Base-by-base conservation (phyloP, 257 asterid species). In the Mitragyna speciosa region DNA sequence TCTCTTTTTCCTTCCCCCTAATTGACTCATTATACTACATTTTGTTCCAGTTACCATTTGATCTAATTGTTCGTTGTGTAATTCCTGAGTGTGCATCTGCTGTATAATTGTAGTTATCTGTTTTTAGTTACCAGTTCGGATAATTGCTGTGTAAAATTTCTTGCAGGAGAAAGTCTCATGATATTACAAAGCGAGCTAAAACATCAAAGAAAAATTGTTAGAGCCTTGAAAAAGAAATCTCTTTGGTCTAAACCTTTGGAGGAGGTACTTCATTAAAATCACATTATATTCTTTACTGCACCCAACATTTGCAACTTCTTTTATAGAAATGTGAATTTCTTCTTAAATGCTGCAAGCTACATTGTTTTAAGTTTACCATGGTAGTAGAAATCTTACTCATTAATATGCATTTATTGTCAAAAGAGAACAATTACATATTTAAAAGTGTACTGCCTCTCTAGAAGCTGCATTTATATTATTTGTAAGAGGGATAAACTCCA, bases 241-340 rank as follows among this genome's bases (percentile, higher is more conserved):
- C 97, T 96, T 81, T 96, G 99, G 99, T 87, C 98, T 49, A 96
- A 94, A 87, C 88, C 89, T 80, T 86, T 91, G 93, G 99, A 91
- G 84, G 98, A 96, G 99, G 99, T 96, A 90, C 76, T 65, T 79
- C 28, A 78, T 66, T 78, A 73, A 76, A 66, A 76, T 72, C 41
- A 30, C 78, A 72, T 76, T 9, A 2, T 77, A 70, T 58, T 64
- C 63, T 64, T 67, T 72, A 63, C 5, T 24, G 20, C 12, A 47
- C 10, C 48, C 51, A 1, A 17, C 26, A 19, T 14, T 63, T n/a
- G 36, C 71, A 30, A 70, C 63, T 41, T 71, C 8, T 7, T n/a
- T n/a, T n/a, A 20, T 39, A 26, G 59, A 39, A 47, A 26, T 8
- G 8, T 4, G 10, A 43, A 7, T 70, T n/a, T n/a, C 19, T 75